These are phyloP conservation scores for Curvularia sp. DNA, from an alignment of 2,329 filamentous ascomycete genomes.

Conservation along the genomic window DNA sequence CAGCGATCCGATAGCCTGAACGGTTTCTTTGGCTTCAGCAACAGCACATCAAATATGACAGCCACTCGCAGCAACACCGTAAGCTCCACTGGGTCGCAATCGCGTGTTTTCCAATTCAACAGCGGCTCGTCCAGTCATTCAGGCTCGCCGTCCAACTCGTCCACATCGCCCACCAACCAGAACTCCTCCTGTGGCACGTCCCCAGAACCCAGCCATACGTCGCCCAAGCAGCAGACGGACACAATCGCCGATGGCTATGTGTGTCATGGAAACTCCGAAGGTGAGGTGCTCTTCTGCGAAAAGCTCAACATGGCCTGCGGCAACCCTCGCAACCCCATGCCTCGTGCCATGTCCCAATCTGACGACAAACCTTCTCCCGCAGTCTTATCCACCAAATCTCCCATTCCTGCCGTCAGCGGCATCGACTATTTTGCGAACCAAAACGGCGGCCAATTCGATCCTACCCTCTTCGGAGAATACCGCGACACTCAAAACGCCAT, in stretches of 20 bases:
- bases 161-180: slow-evolving; percentile 58
- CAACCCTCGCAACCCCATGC: slow-evolving; percentile 61
- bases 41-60: slow-evolving; percentile 17
- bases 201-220: slow-evolving; percentile 76
- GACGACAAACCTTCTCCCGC: slow-evolving; percentile 50
- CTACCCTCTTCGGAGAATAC: slow-evolving; percentile 89
- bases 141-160: slow-evolving; percentile 61
- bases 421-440: slow-evolving; percentile 80
- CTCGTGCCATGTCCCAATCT: slow-evolving; percentile 57
- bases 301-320: slow-evolving; percentile 65
- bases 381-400: slow-evolving; percentile 45
- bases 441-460: slow-evolving; percentile 87
- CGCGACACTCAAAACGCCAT: slow-evolving; percentile 88
- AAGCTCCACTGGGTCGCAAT: slow-evolving; percentile 52
- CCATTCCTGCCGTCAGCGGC: slow-evolving; percentile 54
- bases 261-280: slow-evolving; percentile 59
- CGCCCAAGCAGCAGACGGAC: slow-evolving; percentile 74
- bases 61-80: slow-evolving; percentile 50
- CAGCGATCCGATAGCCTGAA: slow-evolving; percentile 47
- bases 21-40: slow-evolving; percentile 36
- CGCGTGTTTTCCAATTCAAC: slow-evolving; percentile 61
- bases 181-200: slow-evolving; percentile 75
- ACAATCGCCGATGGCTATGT: slow-evolving; percentile 50
- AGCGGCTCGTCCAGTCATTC: slow-evolving; percentile 56
- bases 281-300: slow-evolving; percentile 63